Evolutionary conservation across 495 filamentous ascomycete genomes (phyloP).

Genomic region (Trypethelium eluteriae): DNA sequence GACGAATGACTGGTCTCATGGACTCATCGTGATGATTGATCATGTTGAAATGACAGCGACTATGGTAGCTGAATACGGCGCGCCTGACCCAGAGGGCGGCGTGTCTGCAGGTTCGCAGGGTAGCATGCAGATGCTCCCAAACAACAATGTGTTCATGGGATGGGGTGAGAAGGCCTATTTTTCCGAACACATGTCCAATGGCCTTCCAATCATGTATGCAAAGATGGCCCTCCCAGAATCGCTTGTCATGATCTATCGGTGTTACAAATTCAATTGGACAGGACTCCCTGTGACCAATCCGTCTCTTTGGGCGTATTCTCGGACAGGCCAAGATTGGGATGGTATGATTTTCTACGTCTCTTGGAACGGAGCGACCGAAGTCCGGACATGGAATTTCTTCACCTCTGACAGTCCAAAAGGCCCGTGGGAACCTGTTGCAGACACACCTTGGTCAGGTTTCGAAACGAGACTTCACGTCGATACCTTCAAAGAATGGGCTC

Average conservation of each 20-base stretch:
- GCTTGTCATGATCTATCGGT: slow-evolving; percentile 26
- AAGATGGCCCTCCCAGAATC: slow-evolving; percentile 21
- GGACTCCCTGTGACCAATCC: slow-evolving; percentile 23
- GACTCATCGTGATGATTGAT: slow-evolving; percentile 52
- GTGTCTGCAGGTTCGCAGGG: slow-evolving; percentile 54
- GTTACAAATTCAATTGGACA: slow-evolving; percentile 30
- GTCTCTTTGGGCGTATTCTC: slow-evolving; percentile 24
- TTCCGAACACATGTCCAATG: slow-evolving; percentile 51
- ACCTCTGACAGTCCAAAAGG: slow-evolving; percentile 16
- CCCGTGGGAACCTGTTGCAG: slow-evolving; percentile 16
- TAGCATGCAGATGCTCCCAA: slow-evolving; percentile 50
- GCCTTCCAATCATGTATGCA: slow-evolving; percentile 35
- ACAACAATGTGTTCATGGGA: slow-evolving; percentile 50
- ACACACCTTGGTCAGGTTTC: slow-evolving; percentile 22
- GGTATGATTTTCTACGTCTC: slow-evolving; percentile 25
- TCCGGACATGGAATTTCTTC: slow-evolving; percentile 26
- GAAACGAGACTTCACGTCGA: slow-evolving; percentile 26
- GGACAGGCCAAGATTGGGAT: slow-evolving; percentile 11
- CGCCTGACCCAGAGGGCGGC: slow-evolving; percentile 37
- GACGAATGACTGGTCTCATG: slow-evolving; percentile 45
- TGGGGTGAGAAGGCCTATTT: slow-evolving; percentile 54
- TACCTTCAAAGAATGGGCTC: slow-evolving; percentile 19
- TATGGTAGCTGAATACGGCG: slow-evolving; percentile 39
- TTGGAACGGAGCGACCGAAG: slow-evolving; percentile 26
- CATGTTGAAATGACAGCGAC: slow-evolving; percentile 46